Base-by-base conservation (phyloP, 306 rosid species). In the Rosa chinensis region DNA sequence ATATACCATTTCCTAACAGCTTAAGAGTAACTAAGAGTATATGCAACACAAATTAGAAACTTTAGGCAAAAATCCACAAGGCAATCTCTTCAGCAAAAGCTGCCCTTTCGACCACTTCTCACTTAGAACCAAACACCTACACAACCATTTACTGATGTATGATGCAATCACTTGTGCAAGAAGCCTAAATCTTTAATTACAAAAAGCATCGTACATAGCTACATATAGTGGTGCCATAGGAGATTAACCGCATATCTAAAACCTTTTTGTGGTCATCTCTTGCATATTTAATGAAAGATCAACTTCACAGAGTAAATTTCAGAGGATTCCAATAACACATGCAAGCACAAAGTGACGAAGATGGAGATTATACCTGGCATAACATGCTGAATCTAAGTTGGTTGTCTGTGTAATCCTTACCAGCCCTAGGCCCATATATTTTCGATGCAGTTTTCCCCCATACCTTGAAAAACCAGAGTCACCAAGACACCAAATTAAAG, bases 401-500 rank as follows among this genome's bases (percentile, higher is more conserved):
- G 73, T 92, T 92, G 74, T 92, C 95, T 72, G 81, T 66, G 56
- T 82, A 92, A 88, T 92, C 97, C 5, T 82, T 84, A 81, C 97
- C 97, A 5, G 97, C 4, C 0, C 49, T 3, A 48, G 92, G 92
- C 4, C 97, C 97, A 28, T 92, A 92, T 66, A 92, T 61, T 86
- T 92, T 92, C 68, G 95, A 86, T 80, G 82, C 83, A 68, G 84
- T 86, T 90, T 90, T 86, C 21, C 97, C 97, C 97, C 93, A 92
- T 10, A 92, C 95, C 97, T 92, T 77, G 17, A 82, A 49, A 35
- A 74, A 76, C 43, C 69, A 63, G 70, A 84, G 10, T 70, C 78
- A 81, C 76, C 66, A 47, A 75, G 39, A 49, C 21, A 39, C 6
- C 48, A 77, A 56, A 13, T 52, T n/a, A 53, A 64, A 40, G 4